A percentile compares a stretch with the other conserved stretches of the same genome.
phyloP scores from a whole-genome alignment of 1,139 yeast species.

The Geotrichum cucujoidarum region DNA sequence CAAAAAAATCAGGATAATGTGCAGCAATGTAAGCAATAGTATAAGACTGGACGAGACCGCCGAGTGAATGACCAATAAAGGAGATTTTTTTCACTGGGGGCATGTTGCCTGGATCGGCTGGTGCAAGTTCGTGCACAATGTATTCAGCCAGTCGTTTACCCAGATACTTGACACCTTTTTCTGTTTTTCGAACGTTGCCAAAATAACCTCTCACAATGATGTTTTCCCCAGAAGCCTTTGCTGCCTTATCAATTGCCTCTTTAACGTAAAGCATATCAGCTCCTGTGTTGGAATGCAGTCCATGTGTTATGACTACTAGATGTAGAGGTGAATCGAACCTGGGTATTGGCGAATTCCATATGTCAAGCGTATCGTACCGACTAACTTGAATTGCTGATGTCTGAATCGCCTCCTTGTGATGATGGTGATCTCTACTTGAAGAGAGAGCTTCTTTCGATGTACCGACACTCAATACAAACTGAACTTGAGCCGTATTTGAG shows the following conservation, averaged over 20 bases:
- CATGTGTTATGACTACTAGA: conserved; percentile 79
- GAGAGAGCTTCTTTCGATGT: conserved; percentile 43
- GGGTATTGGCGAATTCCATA: conserved; percentile 65
- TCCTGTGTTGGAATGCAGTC: conserved; percentile 82
- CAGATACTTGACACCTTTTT: conserved; percentile 78
- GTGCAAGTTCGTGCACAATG: conserved; percentile 54
- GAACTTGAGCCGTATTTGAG: conserved; percentile 60
- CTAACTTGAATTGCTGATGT: neutral
- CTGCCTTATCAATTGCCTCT: conserved; percentile 64
- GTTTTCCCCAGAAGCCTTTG: conserved; percentile 47
- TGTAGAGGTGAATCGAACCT: conserved; percentile 51
- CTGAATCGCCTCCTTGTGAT: neutral
- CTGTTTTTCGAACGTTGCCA: conserved; percentile 85
- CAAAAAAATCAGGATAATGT: conserved; percentile 69
- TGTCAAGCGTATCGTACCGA: conserved; percentile 53
- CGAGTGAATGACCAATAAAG: conserved; percentile 87
- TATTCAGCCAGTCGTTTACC: conserved; percentile 81
- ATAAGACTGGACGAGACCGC: conserved; percentile 86
- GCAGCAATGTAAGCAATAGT: conserved; percentile 77
- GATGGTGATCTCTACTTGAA: conserved; percentile 13
- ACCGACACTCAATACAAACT: conserved; percentile 65
- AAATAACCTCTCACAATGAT: conserved; percentile 76
- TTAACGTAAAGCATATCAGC: conserved; percentile 85
- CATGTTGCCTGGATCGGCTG: conserved; percentile 26
- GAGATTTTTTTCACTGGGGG: conserved; percentile 57